Base-by-base conservation (phyloP, 495 filamentous ascomycete species). In the Darksidea phi region DNA sequence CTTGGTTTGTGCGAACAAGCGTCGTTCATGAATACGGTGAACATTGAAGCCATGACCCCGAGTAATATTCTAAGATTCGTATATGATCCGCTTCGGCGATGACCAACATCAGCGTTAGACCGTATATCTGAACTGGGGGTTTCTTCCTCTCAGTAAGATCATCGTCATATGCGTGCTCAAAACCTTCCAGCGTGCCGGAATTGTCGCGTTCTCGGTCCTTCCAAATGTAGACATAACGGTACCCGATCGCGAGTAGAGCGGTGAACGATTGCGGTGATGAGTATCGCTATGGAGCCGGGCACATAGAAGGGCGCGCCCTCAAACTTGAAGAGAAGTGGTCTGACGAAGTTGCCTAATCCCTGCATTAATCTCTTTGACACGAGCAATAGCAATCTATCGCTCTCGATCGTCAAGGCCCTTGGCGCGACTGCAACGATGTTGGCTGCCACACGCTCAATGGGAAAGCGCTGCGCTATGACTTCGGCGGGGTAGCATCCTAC, bases 401-500 rank as follows among this genome's bases (percentile, higher is more conserved):
- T 72, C 64, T 21, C 70, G 57, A 8, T 69, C 68, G 20, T 46
- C 59, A 50, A 72, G 70, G 37, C 67, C 58, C 32, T 70, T 70
- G 45, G 81, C 82, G 43, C 73, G 74, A 52, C 85, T 80, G 49
- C 56, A 0, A 74, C 65, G 17, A 73, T 73, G 1, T 13, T 48
- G 0, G 71, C 68, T 2, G 73, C 73, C 15, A 82, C 78, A 1
- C 76, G 75, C 48, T 78, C 76, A 38, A 78, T 77, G 0, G 75
- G 75, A 43, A 62, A 81, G 15, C 71, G 54, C 63, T 81, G 77
- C 4, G 78, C 76, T 1, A 79, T 69, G 15, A 72, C 41, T 67
- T 76, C 76, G 25, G 69, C 67, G 0, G 78, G 78, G 56, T 79
- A 79, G 6, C 76, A 68, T 11, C 78, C 78, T 38, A 75, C 65